Percentiles rank a stretch among this genome's conserved stretches.
Evolutionary conservation across 768 basidiomycete genomes (phyloP).

Genomic region (Boletellus ananas): DNA sequence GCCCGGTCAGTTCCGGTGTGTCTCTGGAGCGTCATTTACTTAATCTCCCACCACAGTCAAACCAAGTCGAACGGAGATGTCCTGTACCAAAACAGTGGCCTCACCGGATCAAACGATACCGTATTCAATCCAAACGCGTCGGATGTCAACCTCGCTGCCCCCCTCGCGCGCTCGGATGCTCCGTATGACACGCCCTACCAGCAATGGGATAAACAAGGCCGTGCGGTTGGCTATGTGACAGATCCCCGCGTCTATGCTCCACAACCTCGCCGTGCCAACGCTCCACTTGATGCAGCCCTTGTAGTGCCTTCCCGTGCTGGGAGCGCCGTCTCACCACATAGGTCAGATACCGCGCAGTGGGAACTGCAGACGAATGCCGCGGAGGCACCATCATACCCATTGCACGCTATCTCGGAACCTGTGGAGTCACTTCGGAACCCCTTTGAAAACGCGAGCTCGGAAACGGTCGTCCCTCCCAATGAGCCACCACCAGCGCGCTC

Average conservation of each 20-base stretch:
- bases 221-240: conserved; percentile 44
- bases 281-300: conserved; percentile 14
- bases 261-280: conserved; percentile 36
- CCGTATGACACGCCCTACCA: conserved; percentile 38
- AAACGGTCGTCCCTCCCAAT: conserved; percentile 15
- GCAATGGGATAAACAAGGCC: conserved; percentile 50
- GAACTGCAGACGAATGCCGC: conserved; percentile 26
- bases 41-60: conserved; percentile 40
- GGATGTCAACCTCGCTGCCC: conserved; percentile 38
- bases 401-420: conserved; percentile 19
- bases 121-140: conserved; percentile 37
- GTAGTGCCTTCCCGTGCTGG: conserved; percentile 8
- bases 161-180: conserved; percentile 25
- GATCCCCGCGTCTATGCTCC: conserved; percentile 51
- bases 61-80: conserved; percentile 41
- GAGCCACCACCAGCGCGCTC: conserved; percentile 8
- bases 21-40: not conserved
- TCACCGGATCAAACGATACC: conserved; percentile 29
- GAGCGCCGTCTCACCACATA: conserved; percentile 12
- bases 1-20: conserved; percentile 45
- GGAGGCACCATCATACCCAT: conserved; percentile 23
- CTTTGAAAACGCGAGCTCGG: conserved; percentile 20
- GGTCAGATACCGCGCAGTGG: conserved; percentile 30
- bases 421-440: conserved; percentile 22
- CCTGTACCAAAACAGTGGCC: conserved; percentile 29